phyloP scores from a whole-genome alignment of 768 basidiomycete genomes.

The Melanogaster broomeanus region DNA sequence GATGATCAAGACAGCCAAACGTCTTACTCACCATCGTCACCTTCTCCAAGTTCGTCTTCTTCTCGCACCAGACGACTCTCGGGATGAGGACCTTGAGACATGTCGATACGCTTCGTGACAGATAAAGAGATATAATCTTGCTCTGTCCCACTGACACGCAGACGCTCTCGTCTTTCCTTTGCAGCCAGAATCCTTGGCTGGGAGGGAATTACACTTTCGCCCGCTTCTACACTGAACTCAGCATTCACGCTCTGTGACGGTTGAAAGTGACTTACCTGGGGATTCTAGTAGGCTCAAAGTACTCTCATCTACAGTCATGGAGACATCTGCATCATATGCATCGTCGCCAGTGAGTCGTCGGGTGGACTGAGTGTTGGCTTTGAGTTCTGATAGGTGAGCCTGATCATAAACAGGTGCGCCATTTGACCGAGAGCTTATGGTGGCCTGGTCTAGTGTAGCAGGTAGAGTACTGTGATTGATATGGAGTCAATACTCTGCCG shows the following conservation, averaged over 20 bases:
- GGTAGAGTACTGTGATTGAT: conserved; percentile 42
- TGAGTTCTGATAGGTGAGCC: conserved; percentile 74
- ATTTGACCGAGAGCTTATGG: conserved; percentile 45
- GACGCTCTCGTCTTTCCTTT: conserved; percentile 72
- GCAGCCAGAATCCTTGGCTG: conserved; percentile 71
- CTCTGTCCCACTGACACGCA: conserved; percentile 50
- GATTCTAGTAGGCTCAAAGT: conserved; percentile 33
- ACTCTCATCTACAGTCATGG: conserved; percentile 43
- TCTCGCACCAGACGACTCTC: conserved; percentile 81
- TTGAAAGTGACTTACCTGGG: conserved; percentile 28
- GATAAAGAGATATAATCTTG: conserved; percentile 84
- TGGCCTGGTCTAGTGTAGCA: conserved; percentile 54
- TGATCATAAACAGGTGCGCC: conserved; percentile 68
- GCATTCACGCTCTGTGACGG: neutral
- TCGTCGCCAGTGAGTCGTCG: conserved; percentile 45
- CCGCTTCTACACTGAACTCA: conserved; percentile 31
- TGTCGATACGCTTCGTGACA: conserved; percentile 55
- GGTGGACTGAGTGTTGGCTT: conserved; percentile 68
- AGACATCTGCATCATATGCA: conserved; percentile 51
- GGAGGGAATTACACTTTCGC: conserved; percentile 59
- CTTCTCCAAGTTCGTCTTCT: conserved; percentile 87
- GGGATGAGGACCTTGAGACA: conserved; percentile 74
- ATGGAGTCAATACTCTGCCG: conserved; percentile 12
- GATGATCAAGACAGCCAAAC: neutral
- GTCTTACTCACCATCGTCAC: conserved; percentile 70